Base-by-base conservation (phyloP, 1,284 basidiomycete species). In the Irpex sp. region DNA sequence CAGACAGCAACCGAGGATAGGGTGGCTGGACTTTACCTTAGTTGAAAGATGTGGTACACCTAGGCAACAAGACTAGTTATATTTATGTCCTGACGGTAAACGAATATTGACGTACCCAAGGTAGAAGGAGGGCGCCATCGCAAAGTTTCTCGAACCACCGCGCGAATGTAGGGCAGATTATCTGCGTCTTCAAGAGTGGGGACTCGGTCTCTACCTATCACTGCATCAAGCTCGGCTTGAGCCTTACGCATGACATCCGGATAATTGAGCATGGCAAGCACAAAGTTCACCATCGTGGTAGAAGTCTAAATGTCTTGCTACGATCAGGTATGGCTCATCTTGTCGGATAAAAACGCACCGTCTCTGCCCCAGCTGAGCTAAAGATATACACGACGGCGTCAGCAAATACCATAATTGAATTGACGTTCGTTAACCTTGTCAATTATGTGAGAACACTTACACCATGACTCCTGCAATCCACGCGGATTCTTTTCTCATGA, bases 221-320 rank as follows among this genome's bases (percentile, higher is more conserved):
- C 61, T 17, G n/a, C 31, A 31, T 62, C 47, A 26, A 58, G 39
- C 47, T 62, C 61, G 3, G 46, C 56, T 21, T 62, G 61, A 4
- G 61, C 61, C 35, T 58, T 57, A 2, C 33, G 36, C 36, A 58
- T 56, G 3, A 53, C 47, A 19, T 62, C 61, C 5, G 61, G 56
- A 31, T 62, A 33, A 13, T 57, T 39, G n/a, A 43, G 39, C 61
- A 62, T 62, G 9, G 56, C 56, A 3, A 58, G 43, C 39, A 62
- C 13, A 13, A 57, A 58, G 55, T 26, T 55, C 11, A 35, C 11
- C 33, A 55, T 15, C 11, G 53, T 13, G 7, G 53, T 35, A 36
- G 26, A 13, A 26, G 31, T 55, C 53, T 55, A 55, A 15, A 13
- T 9, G 21, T 17, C 7, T 9, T 6, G 31, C 1, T 6, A 33